A percentile compares a stretch with the other conserved stretches of the same genome.
Conservation (phyloP, 495 filamentous ascomycete genomes). For the Annulohypoxylon moriforme region DNA sequence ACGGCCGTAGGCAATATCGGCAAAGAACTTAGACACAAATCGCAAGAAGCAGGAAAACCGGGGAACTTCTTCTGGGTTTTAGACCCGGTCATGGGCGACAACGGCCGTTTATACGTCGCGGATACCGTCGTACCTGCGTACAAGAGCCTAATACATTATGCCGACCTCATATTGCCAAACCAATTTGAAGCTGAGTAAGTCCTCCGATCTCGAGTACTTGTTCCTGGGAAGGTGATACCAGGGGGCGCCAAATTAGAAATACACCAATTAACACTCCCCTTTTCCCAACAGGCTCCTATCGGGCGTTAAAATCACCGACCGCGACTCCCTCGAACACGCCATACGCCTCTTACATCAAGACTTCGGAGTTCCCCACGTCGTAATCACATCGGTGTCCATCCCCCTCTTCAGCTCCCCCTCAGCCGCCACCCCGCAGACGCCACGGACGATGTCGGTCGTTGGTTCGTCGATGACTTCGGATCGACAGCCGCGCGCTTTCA, state of each 20-base stretch:
- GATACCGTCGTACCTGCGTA: conserved; percentile 93
- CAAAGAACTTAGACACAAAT: conserved; percentile 77
- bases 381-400: conserved; percentile 85
- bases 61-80: conserved; percentile 97
- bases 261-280: conserved; percentile 8
- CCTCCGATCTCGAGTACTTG: neutral
- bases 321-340: conserved; percentile 74
- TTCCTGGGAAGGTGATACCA: neutral
- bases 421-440: conserved; percentile 48
- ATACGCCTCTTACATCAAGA: conserved; percentile 79
- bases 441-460: conserved; percentile 72
- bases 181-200: conserved; percentile 96
- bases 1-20: conserved; percentile 86
- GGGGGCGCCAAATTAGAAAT: neutral
- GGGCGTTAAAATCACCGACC: conserved; percentile 80
- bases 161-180: conserved; percentile 94
- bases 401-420: conserved; percentile 45
- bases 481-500: conserved; percentile 78
- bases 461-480: conserved; percentile 78
- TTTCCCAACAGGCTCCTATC: conserved; percentile 73
- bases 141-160: conserved; percentile 77
- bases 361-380: conserved; percentile 86
- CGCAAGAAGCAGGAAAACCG: conserved; percentile 61
- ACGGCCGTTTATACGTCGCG: conserved; percentile 88
- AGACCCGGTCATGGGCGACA: conserved; percentile 98